Conservation (phyloP, 345 rosid genomes). For the Brassica rapa region DNA sequence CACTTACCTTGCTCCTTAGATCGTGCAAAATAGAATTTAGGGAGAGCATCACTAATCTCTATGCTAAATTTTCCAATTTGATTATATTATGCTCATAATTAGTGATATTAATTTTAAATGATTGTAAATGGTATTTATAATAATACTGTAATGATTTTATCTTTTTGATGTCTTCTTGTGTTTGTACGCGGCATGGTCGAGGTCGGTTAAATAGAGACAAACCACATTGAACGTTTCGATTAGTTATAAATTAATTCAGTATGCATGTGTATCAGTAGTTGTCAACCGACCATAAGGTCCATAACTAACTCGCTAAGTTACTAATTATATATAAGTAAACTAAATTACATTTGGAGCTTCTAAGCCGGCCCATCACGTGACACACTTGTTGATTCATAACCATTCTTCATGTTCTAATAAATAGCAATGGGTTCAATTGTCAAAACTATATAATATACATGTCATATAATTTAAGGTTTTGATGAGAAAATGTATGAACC, state of each 20-base stretch:
- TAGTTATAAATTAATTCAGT: background rate
- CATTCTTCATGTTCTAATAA: slow-evolving; percentile 32
- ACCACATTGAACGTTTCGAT: background rate
- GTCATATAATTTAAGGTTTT: slow-evolving; percentile 10
- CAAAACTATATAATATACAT: slow-evolving; percentile 18
- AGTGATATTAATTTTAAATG: background rate
- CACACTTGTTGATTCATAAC: background rate
- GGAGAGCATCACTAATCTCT: background rate
- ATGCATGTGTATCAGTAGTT: slow-evolving; percentile 12
- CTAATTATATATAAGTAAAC: background rate
- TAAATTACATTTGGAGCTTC: slow-evolving; percentile 4
- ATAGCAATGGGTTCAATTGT: slow-evolving; percentile 31
- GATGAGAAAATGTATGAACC: slow-evolving; percentile 15
- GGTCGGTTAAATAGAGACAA: slow-evolving; percentile 37
- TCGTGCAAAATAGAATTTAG: background rate
- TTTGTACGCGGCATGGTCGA: slow-evolving; percentile 20
- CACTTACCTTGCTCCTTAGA: slow-evolving; percentile 1
- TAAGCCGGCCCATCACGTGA: slow-evolving; percentile 37
- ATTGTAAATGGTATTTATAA: background rate
- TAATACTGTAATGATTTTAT: background rate
- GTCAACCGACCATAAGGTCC: slow-evolving; percentile 38
- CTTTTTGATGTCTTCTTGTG: background rate
- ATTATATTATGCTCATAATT: background rate
- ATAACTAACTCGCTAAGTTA: slow-evolving; percentile 31
- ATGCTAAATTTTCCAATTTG: background rate